phyloP scores from a whole-genome alignment of 108 stramenopile species.

The Cyclotella distinguenda region DNA sequence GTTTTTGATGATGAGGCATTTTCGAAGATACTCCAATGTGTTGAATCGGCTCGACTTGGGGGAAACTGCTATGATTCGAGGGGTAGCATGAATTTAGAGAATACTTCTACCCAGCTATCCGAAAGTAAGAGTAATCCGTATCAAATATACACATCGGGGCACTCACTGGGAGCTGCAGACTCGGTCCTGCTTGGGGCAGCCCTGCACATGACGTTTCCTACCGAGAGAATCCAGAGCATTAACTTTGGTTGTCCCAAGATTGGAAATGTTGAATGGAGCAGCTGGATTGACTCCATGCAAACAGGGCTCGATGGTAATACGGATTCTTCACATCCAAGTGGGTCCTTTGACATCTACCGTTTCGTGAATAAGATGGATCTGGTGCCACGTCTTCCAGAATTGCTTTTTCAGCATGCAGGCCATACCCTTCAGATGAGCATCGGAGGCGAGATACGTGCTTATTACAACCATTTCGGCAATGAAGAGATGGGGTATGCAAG shows the following conservation, averaged over 20 bases:
- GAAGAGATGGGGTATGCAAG: conserved; percentile 45
- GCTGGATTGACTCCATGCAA: conserved; percentile 53
- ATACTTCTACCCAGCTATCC: not conserved
- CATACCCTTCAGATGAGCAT: conserved; percentile 77
- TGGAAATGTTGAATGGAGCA: conserved; percentile 61
- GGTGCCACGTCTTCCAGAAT: conserved; percentile 74
- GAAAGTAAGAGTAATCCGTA: conserved; percentile 20
- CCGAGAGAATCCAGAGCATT: conserved; percentile 45
- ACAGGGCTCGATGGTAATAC: conserved; percentile 28
- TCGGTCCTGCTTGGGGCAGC: conserved; percentile 70
- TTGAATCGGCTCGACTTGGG: conserved; percentile 46
- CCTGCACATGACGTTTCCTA: conserved; percentile 42
- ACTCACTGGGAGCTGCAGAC: conserved; percentile 79
- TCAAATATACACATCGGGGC: conserved; percentile 67
- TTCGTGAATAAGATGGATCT: conserved; percentile 74
- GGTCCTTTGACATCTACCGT: conserved; percentile 28
- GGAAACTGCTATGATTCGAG: conserved; percentile 11
- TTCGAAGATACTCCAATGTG: conserved; percentile 18
- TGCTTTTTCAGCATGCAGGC: conserved; percentile 69
- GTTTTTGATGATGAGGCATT: conserved; percentile 61
- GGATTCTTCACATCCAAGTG: conserved; percentile 25
- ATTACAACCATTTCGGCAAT: conserved; percentile 66
- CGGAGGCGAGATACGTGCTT: conserved; percentile 37
- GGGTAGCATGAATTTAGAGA: not conserved
- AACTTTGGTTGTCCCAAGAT: conserved; percentile 84